phyloP scores from a whole-genome alignment of 2,329 filamentous ascomycete genomes.

The Nemania sp. region DNA sequence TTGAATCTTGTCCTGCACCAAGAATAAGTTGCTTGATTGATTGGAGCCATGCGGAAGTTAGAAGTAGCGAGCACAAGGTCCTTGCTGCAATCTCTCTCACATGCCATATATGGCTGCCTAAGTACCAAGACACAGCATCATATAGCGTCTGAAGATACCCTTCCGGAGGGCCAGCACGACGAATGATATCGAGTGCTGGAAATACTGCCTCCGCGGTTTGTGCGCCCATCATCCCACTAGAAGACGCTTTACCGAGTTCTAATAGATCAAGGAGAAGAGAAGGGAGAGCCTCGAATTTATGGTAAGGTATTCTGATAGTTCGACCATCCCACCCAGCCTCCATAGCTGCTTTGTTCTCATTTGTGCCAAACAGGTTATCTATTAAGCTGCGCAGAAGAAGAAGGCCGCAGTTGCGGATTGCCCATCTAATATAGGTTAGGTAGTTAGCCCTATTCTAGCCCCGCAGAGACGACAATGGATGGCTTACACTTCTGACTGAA shows the following conservation, averaged over 20 bases:
- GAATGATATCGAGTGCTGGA: constrained; percentile 79
- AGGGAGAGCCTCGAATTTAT: constrained; percentile 68
- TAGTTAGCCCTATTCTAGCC: constrained; percentile 26
- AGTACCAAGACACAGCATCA: constrained; percentile 61
- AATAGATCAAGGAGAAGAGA: constrained; percentile 66
- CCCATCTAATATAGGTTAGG: constrained; percentile 76
- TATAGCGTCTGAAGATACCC: constrained; percentile 58
- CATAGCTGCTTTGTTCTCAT: constrained; percentile 67
- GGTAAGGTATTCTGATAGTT: constrained; percentile 68
- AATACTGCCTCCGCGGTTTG: constrained; percentile 72
- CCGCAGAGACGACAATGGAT: background rate
- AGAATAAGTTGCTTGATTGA: constrained; percentile 45
- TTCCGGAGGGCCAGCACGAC: constrained; percentile 69
- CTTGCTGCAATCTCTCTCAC: constrained; percentile 79
- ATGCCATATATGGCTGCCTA: constrained; percentile 75
- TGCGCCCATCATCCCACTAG: constrained; percentile 36
- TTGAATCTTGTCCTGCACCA: constrained; percentile 45
- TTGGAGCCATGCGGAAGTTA: constrained; percentile 54
- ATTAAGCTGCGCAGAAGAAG: constrained; percentile 87
- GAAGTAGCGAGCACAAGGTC: constrained; percentile 66
- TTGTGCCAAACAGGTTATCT: constrained; percentile 75
- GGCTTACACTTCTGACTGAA: constrained; percentile 75
- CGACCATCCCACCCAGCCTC: constrained; percentile 67
- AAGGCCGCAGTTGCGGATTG: constrained; percentile 89
- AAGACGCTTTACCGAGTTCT: constrained; percentile 51